Percentiles rank a stretch among this genome's conserved stretches.
Evolutionary conservation across 768 basidiomycete species (phyloP).

Genomic region (Dentipellis sp.): DNA sequence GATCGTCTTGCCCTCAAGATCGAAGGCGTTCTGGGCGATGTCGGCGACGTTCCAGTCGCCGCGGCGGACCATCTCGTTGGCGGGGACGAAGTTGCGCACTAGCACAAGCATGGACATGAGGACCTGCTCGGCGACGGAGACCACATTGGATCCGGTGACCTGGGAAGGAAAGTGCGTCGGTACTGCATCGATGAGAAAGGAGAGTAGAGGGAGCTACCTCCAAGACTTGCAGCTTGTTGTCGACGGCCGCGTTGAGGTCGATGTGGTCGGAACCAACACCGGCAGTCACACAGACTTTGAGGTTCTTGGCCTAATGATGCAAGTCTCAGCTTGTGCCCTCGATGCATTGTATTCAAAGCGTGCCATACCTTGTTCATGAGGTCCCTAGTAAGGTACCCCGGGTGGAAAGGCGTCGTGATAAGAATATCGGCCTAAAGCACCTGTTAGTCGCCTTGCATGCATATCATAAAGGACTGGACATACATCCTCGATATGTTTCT

Average conservation of each 20-base stretch:
- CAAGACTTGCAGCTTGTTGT: conserved; percentile 69
- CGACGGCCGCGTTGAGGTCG: conserved; percentile 82
- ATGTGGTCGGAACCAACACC: conserved; percentile 89
- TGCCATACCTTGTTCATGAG: conserved; percentile 43
- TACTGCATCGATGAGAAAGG: too few species aligned
- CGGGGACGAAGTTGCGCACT: conserved; percentile 83
- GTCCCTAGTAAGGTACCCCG: conserved; percentile 72
- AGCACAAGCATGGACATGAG: conserved; percentile 85
- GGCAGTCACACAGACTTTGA: conserved; percentile 85
- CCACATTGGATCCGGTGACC: conserved; percentile 83
- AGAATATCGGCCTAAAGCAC: conserved; percentile 58
- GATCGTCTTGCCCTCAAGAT: conserved; percentile 85
- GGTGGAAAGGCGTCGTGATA: conserved; percentile 83
- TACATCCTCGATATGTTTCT: conserved; percentile 70
- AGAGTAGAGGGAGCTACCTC: conserved; percentile 28
- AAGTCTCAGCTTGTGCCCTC: conserved; percentile 17
- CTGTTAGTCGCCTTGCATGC: not conserved
- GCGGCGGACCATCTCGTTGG: conserved; percentile 80
- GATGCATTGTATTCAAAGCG: conserved; percentile 24
- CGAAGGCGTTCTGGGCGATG: conserved; percentile 75
- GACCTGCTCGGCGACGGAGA: conserved; percentile 87
- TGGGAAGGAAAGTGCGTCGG: too few species aligned
- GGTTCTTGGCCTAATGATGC: conserved; percentile 59
- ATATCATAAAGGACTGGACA: conserved; percentile 18
- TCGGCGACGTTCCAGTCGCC: conserved; percentile 86